phyloP scores from a whole-genome alignment of 768 basidiomycete genomes.

The Xerocomellus dryophilus region DNA sequence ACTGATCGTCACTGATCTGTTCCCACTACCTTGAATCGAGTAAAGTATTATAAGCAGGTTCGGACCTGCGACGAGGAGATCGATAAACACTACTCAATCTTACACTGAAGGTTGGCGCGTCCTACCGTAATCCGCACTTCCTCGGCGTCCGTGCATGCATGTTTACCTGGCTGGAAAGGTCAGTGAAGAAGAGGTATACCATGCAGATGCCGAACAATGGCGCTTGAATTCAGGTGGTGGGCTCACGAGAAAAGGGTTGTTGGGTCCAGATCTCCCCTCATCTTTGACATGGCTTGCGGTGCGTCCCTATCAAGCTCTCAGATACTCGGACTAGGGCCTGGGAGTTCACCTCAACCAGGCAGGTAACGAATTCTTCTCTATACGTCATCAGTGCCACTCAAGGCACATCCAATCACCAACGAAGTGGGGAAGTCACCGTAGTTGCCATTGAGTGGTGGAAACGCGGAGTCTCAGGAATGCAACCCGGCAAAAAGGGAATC shows the following conservation, averaged over 20 bases:
- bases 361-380: constrained; percentile 15
- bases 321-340: not conserved
- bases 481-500: constrained; percentile 12
- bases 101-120: constrained; percentile 47
- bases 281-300: constrained; percentile 33
- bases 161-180: constrained; percentile 53
- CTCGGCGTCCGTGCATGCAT: constrained; percentile 59
- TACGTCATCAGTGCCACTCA: constrained; percentile 24
- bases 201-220: constrained; percentile 3
- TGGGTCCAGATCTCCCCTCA: constrained; percentile 18
- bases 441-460: constrained; percentile 63
- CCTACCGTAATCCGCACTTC: constrained; percentile 73
- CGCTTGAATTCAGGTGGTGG: constrained; percentile 27
- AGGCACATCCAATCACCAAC: not conserved
- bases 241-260: constrained; percentile 10
- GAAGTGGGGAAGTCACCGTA: constrained; percentile 63
- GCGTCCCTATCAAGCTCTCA: not conserved
- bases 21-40: constrained; percentile 3
- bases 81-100: not conserved
- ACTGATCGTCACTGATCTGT: not conserved
- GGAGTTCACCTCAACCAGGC: constrained; percentile 12
- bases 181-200: constrained; percentile 1
- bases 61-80: not conserved
- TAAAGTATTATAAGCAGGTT: constrained; percentile 31
- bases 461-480: constrained; percentile 27